Evolutionary conservation across 2,329 filamentous ascomycete species (phyloP).

Genomic region (Aspergillus proliferans): DNA sequence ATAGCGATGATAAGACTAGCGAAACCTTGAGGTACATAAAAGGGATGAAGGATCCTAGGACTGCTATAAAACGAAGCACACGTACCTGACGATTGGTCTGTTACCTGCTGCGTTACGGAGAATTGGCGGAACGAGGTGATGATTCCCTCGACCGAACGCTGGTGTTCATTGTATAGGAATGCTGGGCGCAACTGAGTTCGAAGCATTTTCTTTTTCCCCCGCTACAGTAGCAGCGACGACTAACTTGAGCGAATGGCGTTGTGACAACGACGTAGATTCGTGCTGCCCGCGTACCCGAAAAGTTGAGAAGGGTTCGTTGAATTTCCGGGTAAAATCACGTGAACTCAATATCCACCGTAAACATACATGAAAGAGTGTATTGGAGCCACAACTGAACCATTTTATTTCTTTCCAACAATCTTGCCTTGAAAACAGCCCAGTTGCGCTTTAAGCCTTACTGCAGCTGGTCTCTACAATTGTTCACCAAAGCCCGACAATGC

Average conservation of each 20-base stretch:
- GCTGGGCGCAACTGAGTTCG: slow-evolving; percentile 19
- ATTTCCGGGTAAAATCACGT: slow-evolving; percentile 10
- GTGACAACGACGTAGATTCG: slow-evolving; percentile 4
- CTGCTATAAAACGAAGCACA: slow-evolving; percentile 1
- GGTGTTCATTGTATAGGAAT: slow-evolving; percentile 7
- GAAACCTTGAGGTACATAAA: background rate
- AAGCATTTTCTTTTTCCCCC: slow-evolving; percentile 19
- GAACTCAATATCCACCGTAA: background rate
- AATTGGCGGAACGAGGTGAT: slow-evolving; percentile 19
- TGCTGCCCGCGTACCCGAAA: background rate
- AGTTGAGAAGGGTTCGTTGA: slow-evolving; percentile 1
- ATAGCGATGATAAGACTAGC: background rate
- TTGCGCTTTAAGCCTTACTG: too few relatives aligned
- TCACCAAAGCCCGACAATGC: slow-evolving; percentile 30
- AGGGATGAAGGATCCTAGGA: background rate
- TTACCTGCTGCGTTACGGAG: slow-evolving; percentile 15
- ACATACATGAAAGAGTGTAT: too few relatives aligned
- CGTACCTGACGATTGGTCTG: slow-evolving; percentile 19
- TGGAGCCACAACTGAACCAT: too few relatives aligned
- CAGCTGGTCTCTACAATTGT: too few relatives aligned
- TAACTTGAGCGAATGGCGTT: background rate
- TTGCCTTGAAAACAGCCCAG: background rate
- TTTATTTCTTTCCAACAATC: too few relatives aligned
- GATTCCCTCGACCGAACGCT: slow-evolving; percentile 10
- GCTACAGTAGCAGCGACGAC: background rate